Base-by-base conservation (phyloP, 2,329 filamentous ascomycete genomes). In the Boeremia exigua region DNA sequence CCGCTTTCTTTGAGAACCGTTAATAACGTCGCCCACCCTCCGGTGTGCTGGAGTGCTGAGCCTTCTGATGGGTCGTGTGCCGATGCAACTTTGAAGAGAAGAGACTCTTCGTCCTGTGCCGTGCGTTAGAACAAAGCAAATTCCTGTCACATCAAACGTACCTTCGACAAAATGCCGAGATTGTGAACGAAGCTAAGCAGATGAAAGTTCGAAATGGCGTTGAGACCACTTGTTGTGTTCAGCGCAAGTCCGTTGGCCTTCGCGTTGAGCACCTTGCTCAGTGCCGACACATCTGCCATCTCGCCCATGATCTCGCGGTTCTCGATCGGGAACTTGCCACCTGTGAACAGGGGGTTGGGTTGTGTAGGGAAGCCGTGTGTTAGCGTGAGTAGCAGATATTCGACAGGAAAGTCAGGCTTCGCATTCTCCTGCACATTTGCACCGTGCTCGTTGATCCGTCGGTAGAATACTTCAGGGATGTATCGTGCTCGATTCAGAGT, bases 391-490 rank as follows among this genome's bases (percentile, higher is more conserved):
- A 98, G 88, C 30, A 99, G 84, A 74, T 98, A 99, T 74, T 99
- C 95, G 44, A 97, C 93, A 0, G 95, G 95, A 75, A 99, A 99
- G 40, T 90, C 88, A 0, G 95, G 95, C 73, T 97, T 98, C 23
- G 95, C 95, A 67, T 96, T 98, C 76, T 98, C 92, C 74, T 97
- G 95, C 7, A 98, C 95, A 66, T 94, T 96, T 61, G 90, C 91
- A 30, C 93, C 93, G 72, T 99, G 96, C 75, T 99, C 94, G 76
- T 99, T 99, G 76, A 96, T 92, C 65, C 86, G 88, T 59, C 94
- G 87, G 79, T 96, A 99, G 78, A 98, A 99, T 4, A 99, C 94
- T 70, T 99, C 95, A 0, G 95, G 95, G 19, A 99, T 96, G 72
- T 99, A 99, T 67, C 93, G 86, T 23, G 89, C 88, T 52, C 86